Conservation (phyloP, 257 asterid species). For the Solanum infundibuliforme region DNA sequence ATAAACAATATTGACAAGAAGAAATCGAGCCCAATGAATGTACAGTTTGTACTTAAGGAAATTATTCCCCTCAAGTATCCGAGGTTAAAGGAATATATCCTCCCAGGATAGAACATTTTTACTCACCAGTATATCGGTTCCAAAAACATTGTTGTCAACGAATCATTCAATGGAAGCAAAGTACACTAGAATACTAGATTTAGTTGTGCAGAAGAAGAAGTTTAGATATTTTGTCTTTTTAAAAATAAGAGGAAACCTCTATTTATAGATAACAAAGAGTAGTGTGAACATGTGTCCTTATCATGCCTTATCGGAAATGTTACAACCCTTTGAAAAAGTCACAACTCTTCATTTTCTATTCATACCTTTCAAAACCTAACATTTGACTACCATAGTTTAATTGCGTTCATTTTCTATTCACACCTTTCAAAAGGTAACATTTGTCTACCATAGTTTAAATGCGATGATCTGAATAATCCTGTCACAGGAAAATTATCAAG, state of each 20-base stretch:
- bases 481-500: background rate
- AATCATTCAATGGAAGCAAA: background rate
- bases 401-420: rapidly evolving
- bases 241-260: too few species aligned
- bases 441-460: background rate
- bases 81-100: background rate
- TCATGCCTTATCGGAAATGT: background rate
- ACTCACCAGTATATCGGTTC: background rate
- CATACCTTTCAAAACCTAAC: background rate
- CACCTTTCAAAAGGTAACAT: background rate
- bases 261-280: background rate
- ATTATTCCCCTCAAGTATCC: background rate
- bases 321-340: background rate
- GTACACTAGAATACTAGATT: background rate
- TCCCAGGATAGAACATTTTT: too few species aligned
- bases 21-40: too few species aligned
- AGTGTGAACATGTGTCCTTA: background rate
- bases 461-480: background rate
- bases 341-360: too few species aligned
- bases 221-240: background rate
- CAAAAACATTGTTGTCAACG: background rate
- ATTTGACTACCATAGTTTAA: background rate
- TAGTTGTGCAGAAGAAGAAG: background rate
- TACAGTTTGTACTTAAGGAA: background rate
- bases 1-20: background rate